A percentile compares a stretch with the other conserved stretches of the same genome.
Conservation (phyloP, 2,329 filamentous ascomycete genomes). For the Cladorrhinum sp. region DNA sequence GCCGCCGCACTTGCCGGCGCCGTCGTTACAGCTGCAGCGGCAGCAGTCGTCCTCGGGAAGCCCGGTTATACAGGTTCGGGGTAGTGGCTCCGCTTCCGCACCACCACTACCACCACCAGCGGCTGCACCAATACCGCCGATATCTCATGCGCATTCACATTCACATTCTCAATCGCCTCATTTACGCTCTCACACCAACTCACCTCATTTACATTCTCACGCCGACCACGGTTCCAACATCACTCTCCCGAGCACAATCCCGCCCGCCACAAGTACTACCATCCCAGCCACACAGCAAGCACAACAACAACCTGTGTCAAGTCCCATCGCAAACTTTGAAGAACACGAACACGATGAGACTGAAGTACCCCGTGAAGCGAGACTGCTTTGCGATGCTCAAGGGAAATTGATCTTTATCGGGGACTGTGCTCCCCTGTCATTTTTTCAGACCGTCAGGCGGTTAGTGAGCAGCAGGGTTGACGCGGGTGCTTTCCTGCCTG, state of each 20-base stretch:
- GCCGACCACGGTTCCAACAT: too few relatives aligned
- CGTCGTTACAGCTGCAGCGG: too few relatives aligned
- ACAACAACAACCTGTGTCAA: background rate
- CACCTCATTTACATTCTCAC: too few relatives aligned
- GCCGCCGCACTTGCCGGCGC: too few relatives aligned
- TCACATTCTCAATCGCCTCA: conserved; percentile 24
- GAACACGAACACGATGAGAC: conserved; percentile 43
- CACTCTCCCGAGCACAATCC: too few relatives aligned
- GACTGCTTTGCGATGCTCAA: conserved; percentile 50
- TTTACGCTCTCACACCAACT: too few relatives aligned
- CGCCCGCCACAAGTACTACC: too few relatives aligned
- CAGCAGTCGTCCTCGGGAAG: too few relatives aligned
- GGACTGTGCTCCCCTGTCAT: conserved; percentile 54
- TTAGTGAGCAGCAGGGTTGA: conserved; percentile 50
- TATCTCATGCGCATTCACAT: background rate
- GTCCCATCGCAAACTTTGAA: background rate
- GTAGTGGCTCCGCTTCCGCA: background rate
- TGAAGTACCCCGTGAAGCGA: conserved; percentile 52
- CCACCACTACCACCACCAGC: background rate
- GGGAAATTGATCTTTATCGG: conserved; percentile 56
- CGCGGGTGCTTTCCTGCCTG: conserved; percentile 49
- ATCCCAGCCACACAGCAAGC: too few relatives aligned
- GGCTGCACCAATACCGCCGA: background rate
- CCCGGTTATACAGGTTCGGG: background rate
- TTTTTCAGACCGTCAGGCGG: conserved; percentile 54